Conservation (phyloP, 306 rosid species). For the Vigna reflexopilosa region DNA sequence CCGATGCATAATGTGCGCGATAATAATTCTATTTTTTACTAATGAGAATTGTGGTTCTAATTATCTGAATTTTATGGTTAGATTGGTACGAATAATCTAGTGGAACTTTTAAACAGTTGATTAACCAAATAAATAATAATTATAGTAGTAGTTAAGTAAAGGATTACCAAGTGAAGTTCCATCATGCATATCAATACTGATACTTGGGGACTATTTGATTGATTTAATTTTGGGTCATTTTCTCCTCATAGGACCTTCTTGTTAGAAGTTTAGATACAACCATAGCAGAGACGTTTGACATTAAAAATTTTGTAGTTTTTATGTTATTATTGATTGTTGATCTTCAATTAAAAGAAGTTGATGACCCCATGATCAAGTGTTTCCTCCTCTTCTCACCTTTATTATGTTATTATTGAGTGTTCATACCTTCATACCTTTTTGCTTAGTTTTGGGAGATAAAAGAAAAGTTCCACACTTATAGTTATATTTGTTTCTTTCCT, state of each 20-base stretch:
- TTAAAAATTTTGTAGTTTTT: conserved; percentile 15
- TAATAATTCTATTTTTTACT: too few relatives aligned
- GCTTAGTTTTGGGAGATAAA: conserved; percentile 4
- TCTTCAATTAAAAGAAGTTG: conserved; percentile 50
- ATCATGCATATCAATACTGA: neutral
- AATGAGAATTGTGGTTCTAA: neutral
- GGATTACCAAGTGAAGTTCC: conserved; percentile 31
- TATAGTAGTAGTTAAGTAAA: neutral
- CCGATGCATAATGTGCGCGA: too few relatives aligned
- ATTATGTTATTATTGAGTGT: conserved; percentile 33
- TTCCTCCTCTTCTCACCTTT: conserved; percentile 48
- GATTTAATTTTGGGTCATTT: too few relatives aligned
- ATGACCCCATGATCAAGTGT: conserved; percentile 49
- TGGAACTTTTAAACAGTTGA: neutral
- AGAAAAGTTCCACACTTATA: neutral
- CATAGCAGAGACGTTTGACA: neutral
- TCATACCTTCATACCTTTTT: neutral
- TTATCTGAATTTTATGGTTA: conserved; percentile 23
- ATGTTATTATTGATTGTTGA: conserved; percentile 38
- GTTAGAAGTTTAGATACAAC: conserved; percentile 37
- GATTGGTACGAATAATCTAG: neutral
- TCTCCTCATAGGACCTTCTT: conserved; percentile 32
- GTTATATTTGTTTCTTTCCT: neutral
- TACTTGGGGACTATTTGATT: too few relatives aligned
- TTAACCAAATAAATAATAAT: neutral